Conservation (phyloP, 768 basidiomycete genomes). For the Boletus rex-veris region DNA sequence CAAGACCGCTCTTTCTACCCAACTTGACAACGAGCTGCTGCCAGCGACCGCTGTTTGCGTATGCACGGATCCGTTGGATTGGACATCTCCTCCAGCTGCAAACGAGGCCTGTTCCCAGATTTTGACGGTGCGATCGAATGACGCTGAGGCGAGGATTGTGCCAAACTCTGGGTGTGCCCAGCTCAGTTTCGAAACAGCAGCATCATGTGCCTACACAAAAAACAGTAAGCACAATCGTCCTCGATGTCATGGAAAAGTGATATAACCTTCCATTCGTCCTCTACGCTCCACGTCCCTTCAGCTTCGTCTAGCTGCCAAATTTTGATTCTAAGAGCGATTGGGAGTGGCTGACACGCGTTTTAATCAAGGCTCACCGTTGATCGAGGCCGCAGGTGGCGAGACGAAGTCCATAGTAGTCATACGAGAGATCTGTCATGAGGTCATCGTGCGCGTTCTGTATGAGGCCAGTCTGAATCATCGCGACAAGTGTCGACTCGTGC, state of each 20-base stretch:
- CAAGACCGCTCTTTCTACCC: conserved; percentile 72
- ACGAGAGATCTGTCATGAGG: conserved; percentile 80
- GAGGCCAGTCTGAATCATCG: conserved; percentile 77
- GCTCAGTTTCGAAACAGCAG: conserved; percentile 74
- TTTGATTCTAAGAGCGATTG: conserved; percentile 55
- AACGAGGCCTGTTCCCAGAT: conserved; percentile 75
- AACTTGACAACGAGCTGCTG: conserved; percentile 43
- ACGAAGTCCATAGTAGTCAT: conserved; percentile 85
- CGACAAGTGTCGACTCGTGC: background rate
- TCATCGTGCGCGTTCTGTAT: conserved; percentile 77
- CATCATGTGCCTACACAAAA: conserved; percentile 83
- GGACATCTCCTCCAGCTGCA: conserved; percentile 26
- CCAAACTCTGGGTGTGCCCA: conserved; percentile 97
- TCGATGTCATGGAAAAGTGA: background rate
- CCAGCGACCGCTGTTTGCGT: conserved; percentile 8
- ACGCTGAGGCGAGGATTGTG: conserved; percentile 78
- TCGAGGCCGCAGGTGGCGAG: conserved; percentile 82
- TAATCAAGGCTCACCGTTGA: conserved; percentile 52
- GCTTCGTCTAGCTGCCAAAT: conserved; percentile 76
- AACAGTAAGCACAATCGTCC: background rate
- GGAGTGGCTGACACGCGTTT: conserved; percentile 8
- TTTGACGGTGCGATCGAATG: conserved; percentile 89
- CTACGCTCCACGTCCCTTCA: conserved; percentile 70
- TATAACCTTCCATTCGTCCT: conserved; percentile 90
- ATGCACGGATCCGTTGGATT: conserved; percentile 23